Conservation (phyloP, 306 rosid genomes). For the Lupinus albus region DNA sequence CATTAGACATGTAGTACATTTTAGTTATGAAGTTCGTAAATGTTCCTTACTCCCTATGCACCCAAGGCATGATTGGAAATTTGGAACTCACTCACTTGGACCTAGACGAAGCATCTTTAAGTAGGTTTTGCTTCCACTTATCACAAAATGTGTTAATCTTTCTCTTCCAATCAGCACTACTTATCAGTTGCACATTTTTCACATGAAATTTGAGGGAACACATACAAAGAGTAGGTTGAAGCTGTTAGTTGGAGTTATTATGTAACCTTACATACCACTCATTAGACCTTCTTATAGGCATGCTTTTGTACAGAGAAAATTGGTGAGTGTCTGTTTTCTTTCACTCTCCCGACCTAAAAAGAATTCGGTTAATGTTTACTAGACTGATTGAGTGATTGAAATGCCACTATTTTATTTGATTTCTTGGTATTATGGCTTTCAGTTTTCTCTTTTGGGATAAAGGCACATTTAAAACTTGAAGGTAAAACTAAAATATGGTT, state of each 20-base stretch:
- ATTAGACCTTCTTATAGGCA: no score
- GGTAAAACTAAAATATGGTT: neutral
- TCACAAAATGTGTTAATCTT: no score
- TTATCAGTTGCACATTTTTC: neutral
- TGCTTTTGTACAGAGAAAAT: no score
- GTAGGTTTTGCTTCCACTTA: no score
- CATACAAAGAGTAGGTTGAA: neutral
- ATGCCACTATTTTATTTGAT: neutral
- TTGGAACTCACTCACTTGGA: neutral
- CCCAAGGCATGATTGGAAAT: no score
- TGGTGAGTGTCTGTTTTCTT: no score
- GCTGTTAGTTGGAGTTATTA: conserved; percentile 9
- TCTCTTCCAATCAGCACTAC: no score
- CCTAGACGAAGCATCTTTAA: neutral
- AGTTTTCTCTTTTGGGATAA: neutral
- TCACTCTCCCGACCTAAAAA: no score
- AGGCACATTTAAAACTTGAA: neutral
- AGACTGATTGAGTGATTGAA: neutral
- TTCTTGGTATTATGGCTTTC: neutral
- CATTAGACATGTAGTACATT: no score
- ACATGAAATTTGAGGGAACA: neutral
- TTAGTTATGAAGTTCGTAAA: no score
- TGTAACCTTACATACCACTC: neutral
- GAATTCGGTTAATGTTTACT: neutral
- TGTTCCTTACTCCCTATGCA: no score